phyloP scores from a whole-genome alignment of 352 stramenopile species.

The Pythium dissotocum region DNA sequence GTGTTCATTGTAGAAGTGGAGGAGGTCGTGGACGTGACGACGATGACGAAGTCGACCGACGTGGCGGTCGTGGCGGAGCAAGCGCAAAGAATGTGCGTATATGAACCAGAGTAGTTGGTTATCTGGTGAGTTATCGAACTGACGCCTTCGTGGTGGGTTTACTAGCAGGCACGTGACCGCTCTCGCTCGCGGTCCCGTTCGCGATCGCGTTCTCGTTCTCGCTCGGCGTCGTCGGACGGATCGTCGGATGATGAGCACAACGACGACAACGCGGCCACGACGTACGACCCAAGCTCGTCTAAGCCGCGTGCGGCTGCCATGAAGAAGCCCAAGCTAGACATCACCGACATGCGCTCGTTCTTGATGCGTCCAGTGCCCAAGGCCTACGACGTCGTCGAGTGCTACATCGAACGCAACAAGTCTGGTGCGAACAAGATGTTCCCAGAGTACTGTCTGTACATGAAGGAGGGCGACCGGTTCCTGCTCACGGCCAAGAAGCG shows the following conservation, averaged over 20 bases:
- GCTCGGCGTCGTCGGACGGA: constrained; percentile 59
- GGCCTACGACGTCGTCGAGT: constrained; percentile 91
- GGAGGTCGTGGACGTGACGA: constrained; percentile 44
- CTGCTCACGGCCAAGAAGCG: constrained; percentile 97
- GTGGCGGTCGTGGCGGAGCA: constrained; percentile 37
- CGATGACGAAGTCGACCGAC: constrained; percentile 52
- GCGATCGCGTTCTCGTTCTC: constrained; percentile 43
- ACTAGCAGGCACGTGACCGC: constrained; percentile 37
- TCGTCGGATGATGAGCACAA: constrained; percentile 70
- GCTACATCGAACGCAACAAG: constrained; percentile 94
- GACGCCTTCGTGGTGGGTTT: neutral
- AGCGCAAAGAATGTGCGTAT: constrained; percentile 47
- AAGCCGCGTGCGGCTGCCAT: constrained; percentile 35
- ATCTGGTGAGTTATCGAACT: neutral
- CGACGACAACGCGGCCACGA: constrained; percentile 59
- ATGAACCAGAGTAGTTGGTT: neutral
- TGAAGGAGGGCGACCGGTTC: constrained; percentile 95
- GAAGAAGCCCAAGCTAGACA: constrained; percentile 82
- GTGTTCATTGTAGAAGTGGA: neutral
- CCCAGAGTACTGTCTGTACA: constrained; percentile 90
- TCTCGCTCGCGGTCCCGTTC: constrained; percentile 56
- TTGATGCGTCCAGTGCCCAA: constrained; percentile 84
- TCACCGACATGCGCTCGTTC: constrained; percentile 80
- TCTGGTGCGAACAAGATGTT: constrained; percentile 93
- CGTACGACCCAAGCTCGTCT: constrained; percentile 46